Conservation (phyloP, 805 yeast species). For the Torulaspora microellipsoides region DNA sequence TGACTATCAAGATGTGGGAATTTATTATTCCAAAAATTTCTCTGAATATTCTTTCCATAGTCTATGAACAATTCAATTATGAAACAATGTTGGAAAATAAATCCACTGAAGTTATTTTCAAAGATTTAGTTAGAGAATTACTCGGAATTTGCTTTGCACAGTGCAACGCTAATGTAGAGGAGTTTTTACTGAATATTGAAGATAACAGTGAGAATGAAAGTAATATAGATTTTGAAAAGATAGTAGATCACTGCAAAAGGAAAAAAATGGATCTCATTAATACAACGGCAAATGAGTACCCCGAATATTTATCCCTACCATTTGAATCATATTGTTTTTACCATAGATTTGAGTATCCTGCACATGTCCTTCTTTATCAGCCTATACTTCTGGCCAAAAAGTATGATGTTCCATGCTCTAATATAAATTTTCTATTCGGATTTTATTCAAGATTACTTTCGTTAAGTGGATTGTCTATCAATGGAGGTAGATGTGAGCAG, state of each 20-base stretch:
- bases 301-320: slow-evolving; percentile 31
- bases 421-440: slow-evolving; percentile 29
- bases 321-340: slow-evolving; percentile 36
- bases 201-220: slow-evolving; percentile 2
- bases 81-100: slow-evolving; percentile 21
- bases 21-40: slow-evolving; percentile 30
- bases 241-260: slow-evolving; percentile 20
- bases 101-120: slow-evolving; percentile 25
- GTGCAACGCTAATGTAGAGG: slow-evolving; percentile 17
- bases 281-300: slow-evolving; percentile 30
- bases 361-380: slow-evolving; percentile 29
- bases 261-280: slow-evolving; percentile 23
- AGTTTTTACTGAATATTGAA: slow-evolving; percentile 3
- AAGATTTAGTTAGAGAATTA: slow-evolving; percentile 29
- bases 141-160: slow-evolving; percentile 25
- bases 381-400: slow-evolving; percentile 25
- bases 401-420: slow-evolving; percentile 21
- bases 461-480: slow-evolving; percentile 28
- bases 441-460: slow-evolving; percentile 29
- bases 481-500: slow-evolving; percentile 24
- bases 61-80: slow-evolving; percentile 32
- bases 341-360: slow-evolving; percentile 33
- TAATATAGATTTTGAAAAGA: slow-evolving; percentile 17
- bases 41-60: slow-evolving; percentile 31
- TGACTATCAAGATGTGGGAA: slow-evolving; percentile 31